Percentiles rank a stretch among this genome's conserved stretches.
These are phyloP conservation scores for Termitomyces sp. DNA, from an alignment of 768 basidiomycete genomes.

Conservation along the genomic window DNA sequence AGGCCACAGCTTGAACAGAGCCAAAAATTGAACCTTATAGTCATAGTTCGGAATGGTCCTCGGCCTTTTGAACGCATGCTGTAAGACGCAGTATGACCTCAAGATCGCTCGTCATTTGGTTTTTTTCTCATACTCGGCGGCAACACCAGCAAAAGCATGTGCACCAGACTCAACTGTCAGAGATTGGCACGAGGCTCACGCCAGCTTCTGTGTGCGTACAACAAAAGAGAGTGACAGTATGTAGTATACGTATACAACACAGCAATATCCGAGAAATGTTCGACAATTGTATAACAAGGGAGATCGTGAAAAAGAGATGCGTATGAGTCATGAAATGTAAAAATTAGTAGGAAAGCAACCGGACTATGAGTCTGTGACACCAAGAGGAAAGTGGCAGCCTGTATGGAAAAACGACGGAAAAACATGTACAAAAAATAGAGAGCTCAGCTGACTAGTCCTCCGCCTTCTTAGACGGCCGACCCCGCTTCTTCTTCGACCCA, in stretches of 20 bases:
- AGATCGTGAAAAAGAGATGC: constrained; percentile 27
- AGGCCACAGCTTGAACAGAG: constrained; percentile 16
- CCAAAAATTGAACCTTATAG: constrained; percentile 18
- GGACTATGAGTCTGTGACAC: constrained; percentile 11
- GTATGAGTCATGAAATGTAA: constrained; percentile 38
- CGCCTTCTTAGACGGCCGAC: constrained; percentile 63
- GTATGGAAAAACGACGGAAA: constrained; percentile 22
- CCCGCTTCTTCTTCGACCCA: constrained; percentile 71
- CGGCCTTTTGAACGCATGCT: constrained; percentile 19
- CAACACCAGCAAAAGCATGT: constrained; percentile 11
- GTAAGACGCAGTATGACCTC: constrained; percentile 17
- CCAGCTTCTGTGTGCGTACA: constrained; percentile 15
- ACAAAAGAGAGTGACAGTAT: constrained; percentile 20
- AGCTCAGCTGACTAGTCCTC: constrained; percentile 23
- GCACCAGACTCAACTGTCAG: constrained; percentile 14
- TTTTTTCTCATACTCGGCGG: constrained; percentile 13
- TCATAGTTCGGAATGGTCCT: constrained; percentile 17
- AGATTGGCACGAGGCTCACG: constrained; percentile 24
- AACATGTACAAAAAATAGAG: constrained; percentile 19
- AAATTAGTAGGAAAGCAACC: constrained; percentile 7
- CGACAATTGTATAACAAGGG: constrained; percentile 22
- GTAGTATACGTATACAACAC: constrained; percentile 34
- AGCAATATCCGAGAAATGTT: constrained; percentile 22
- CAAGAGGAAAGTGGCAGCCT: constrained; percentile 20
- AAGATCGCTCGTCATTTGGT: constrained; percentile 11